phyloP scores from a whole-genome alignment of 345 rosid genomes.

The Eucalyptus paniculata region DNA sequence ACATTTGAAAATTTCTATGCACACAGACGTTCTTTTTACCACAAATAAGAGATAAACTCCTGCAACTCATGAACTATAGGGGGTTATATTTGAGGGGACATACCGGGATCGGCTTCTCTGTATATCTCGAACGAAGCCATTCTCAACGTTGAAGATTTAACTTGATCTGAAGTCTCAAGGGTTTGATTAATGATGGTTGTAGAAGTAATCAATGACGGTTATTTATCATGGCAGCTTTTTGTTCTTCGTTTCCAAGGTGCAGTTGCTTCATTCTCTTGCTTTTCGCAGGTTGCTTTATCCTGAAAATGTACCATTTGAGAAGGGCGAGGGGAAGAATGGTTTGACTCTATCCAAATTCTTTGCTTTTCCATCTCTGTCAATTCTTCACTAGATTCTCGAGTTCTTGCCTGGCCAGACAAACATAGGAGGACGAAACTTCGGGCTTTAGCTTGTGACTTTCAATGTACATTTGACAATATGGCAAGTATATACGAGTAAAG shows the following conservation, averaged over 20 bases:
- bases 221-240: neutral
- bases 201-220: neutral
- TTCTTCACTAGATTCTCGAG: neutral
- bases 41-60: neutral
- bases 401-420: neutral
- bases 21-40: neutral
- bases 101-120: neutral
- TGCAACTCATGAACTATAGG: neutral
- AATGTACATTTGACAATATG: fast-evolving
- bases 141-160: neutral
- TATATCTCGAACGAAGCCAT: fast-evolving
- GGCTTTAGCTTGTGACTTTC: neutral
- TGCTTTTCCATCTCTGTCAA: neutral
- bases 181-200: neutral
- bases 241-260: neutral
- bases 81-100: neutral
- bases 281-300: neutral
- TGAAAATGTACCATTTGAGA: neutral
- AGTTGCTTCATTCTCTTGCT: neutral
- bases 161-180: neutral
- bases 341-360: neutral
- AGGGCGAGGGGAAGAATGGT: neutral
- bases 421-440: neutral
- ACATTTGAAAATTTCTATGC: neutral
- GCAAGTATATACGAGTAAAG: neutral